A percentile compares a stretch with the other conserved stretches of the same genome.
phyloP scores from a whole-genome alignment of 768 basidiomycete species.

The Sporobolomyces pararoseus region DNA sequence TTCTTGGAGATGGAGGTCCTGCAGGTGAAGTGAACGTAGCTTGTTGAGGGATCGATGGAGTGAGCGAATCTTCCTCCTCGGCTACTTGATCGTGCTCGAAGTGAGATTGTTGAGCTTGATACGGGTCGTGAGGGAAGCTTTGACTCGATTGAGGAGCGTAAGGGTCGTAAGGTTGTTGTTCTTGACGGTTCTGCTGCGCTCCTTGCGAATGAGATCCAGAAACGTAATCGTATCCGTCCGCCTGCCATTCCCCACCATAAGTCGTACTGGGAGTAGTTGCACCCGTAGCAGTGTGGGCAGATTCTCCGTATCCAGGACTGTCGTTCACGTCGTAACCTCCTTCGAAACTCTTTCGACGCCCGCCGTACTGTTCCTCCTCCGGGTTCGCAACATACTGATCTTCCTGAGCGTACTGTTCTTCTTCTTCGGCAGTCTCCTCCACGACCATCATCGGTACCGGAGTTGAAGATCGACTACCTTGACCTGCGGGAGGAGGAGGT shows the following conservation, averaged over 20 bases:
- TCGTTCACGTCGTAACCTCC: slow-evolving; percentile 12
- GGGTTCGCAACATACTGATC: slow-evolving; percentile 1
- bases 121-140: slow-evolving; percentile 9
- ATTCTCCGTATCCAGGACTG: background rate
- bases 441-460: slow-evolving; percentile 28
- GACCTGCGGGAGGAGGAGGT: slow-evolving; percentile 12
- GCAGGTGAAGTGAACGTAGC: background rate
- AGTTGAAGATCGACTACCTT: slow-evolving; percentile 8
- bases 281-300: background rate
- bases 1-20: background rate
- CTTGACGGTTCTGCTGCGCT: background rate
- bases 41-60: slow-evolving; percentile 1
- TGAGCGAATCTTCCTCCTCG: background rate
- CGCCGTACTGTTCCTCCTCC: background rate
- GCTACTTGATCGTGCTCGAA: background rate
- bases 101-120: slow-evolving; percentile 2
- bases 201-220: background rate
- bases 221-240: slow-evolving; percentile 41
- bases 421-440: slow-evolving; percentile 34
- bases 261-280: slow-evolving; percentile 35
- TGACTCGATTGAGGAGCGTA: slow-evolving; percentile 11
- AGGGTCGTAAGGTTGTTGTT: slow-evolving; percentile 17
- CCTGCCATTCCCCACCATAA: slow-evolving; percentile 40
- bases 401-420: slow-evolving; percentile 15
- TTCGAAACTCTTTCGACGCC: too few relatives aligned